Conservation (phyloP, 768 basidiomycete species). For the Agrocybe pediades region DNA sequence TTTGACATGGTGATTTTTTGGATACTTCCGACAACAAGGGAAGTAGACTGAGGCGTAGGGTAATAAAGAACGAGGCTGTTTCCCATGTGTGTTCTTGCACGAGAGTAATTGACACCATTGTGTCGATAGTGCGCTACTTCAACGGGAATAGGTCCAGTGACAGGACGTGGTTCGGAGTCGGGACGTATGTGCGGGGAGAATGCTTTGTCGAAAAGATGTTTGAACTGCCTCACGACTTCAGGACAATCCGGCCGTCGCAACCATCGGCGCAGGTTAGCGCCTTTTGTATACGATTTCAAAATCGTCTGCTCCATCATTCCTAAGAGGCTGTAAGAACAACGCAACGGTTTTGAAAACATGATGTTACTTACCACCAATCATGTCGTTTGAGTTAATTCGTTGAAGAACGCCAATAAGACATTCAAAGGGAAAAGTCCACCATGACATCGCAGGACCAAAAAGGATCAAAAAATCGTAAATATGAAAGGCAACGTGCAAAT, state of each 20-base stretch:
- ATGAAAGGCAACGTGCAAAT: constrained; percentile 31
- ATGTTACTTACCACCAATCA: neutral
- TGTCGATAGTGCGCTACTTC: constrained; percentile 12
- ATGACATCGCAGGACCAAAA: constrained; percentile 15
- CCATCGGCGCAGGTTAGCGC: constrained; percentile 2
- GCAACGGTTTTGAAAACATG: neutral
- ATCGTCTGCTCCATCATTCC: constrained; percentile 12
- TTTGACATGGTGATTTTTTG: constrained; percentile 15
- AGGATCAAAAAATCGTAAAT: constrained; percentile 18
- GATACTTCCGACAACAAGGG: constrained; percentile 20
- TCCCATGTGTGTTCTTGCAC: constrained; percentile 21
- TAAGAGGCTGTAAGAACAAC: constrained; percentile 1
- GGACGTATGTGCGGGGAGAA: neutral
- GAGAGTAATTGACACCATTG: constrained; percentile 15
- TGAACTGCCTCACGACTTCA: constrained; percentile 5
- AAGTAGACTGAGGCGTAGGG: constrained; percentile 5
- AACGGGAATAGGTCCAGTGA: neutral
- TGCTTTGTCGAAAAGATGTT: constrained; percentile 6
- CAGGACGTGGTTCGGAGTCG: neutral
- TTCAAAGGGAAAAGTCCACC: constrained; percentile 37
- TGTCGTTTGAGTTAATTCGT: constrained; percentile 23
- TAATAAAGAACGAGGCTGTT: constrained; percentile 27
- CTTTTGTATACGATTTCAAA: neutral
- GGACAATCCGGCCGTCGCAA: constrained; percentile 3
- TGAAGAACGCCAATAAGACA: constrained; percentile 32